Evolutionary conservation across 148 eudicot genomes (phyloP).

Genomic region (Drosera capensis): DNA sequence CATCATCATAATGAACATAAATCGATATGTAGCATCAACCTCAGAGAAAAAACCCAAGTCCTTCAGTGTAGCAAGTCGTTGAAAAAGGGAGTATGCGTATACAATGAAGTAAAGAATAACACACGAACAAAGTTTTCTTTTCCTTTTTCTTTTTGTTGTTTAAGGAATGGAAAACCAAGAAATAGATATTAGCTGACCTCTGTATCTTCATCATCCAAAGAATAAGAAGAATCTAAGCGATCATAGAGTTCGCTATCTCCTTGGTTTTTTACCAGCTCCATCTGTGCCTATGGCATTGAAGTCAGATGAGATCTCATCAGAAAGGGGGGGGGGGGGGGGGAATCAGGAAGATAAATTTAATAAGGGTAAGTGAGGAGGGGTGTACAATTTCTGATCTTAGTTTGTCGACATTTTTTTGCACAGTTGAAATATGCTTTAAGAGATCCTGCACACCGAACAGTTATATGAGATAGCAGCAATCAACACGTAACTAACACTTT

Average conservation of each 20-base stretch:
- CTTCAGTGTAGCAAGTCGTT: too few relatives aligned
- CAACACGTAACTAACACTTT: slow-evolving; percentile 1
- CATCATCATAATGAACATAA: too few relatives aligned
- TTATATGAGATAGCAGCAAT: slow-evolving; percentile 5
- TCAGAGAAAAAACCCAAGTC: too few relatives aligned
- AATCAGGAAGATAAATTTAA: neutral
- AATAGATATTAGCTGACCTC: too few relatives aligned
- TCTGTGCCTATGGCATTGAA: slow-evolving; percentile 37
- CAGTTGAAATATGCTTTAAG: slow-evolving; percentile 41
- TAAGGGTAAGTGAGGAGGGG: neutral
- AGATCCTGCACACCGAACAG: slow-evolving; percentile 52
- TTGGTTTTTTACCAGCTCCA: slow-evolving; percentile 26
- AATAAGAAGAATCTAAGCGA: slow-evolving; percentile 57
- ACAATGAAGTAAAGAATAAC: too few relatives aligned
- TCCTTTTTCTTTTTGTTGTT: neutral
- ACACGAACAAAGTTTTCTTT: too few relatives aligned
- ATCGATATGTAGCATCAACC: too few relatives aligned
- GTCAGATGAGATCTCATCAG: neutral
- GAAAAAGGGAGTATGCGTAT: too few relatives aligned
- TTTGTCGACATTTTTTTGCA: slow-evolving; percentile 44
- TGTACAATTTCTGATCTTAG: slow-evolving; percentile 72
- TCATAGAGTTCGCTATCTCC: slow-evolving; percentile 48
- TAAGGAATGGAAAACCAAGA: too few relatives aligned
- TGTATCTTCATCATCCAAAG: slow-evolving; percentile 65
- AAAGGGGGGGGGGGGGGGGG: slow-evolving; percentile 1